phyloP scores from a whole-genome alignment of 1,284 basidiomycete species.

The Ceratorhiza oryzae-sativae region DNA sequence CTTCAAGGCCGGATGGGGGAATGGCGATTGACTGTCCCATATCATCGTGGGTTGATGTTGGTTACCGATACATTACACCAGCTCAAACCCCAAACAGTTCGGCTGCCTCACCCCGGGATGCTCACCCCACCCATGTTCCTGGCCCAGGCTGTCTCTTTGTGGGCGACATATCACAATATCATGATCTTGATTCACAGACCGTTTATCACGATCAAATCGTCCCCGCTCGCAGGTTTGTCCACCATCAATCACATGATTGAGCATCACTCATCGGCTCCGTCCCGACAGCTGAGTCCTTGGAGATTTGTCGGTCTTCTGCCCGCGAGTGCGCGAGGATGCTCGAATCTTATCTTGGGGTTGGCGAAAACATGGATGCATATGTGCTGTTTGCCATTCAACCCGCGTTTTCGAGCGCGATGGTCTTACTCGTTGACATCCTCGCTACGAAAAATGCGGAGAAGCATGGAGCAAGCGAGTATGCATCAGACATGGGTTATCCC shows the following conservation, averaged over 20 bases:
- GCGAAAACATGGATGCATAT: background rate
- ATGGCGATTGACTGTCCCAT: conserved; percentile 23
- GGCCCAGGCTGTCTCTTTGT: conserved; percentile 22
- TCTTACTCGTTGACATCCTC: conserved; percentile 18
- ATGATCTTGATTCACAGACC: conserved; percentile 29
- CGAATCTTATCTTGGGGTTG: background rate
- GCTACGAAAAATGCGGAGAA: conserved; percentile 3
- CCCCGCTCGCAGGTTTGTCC: conserved; percentile 16
- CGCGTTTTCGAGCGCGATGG: conserved; percentile 23
- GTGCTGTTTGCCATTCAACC: conserved; percentile 12
- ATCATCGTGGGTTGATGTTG: background rate
- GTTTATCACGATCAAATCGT: conserved; percentile 24
- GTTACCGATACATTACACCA: background rate
- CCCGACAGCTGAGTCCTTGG: conserved; percentile 5
- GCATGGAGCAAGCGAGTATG: background rate
- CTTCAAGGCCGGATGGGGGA: conserved; percentile 4
- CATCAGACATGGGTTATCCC: background rate
- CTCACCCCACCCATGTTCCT: conserved; percentile 4
- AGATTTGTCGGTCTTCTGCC: conserved; percentile 25
- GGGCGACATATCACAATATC: conserved; percentile 15
- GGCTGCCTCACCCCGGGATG: background rate
- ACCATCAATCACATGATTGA: background rate
- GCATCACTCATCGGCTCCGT: background rate
- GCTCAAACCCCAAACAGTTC: background rate
- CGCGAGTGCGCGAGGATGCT: conserved; percentile 16